These are phyloP conservation scores for Fusarium udum DNA, from an alignment of 2,329 filamentous ascomycete species.

Conservation along the genomic window DNA sequence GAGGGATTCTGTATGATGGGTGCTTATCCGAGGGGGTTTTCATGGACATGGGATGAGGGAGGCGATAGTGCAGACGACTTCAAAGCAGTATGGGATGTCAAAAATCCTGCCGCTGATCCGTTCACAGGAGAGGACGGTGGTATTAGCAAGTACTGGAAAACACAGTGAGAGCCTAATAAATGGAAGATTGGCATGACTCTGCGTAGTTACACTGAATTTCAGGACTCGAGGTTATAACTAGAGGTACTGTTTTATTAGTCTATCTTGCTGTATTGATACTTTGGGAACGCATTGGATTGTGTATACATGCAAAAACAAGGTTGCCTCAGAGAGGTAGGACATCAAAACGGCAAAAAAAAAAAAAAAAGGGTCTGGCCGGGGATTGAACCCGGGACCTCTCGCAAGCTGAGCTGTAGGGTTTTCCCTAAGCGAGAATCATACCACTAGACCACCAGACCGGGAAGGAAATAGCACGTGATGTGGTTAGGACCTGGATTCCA, in stretches of 20 bases:
- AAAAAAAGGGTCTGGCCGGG: constrained; percentile 54
- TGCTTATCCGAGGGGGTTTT: constrained; percentile 1
- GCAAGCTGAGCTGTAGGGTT: constrained; percentile 51
- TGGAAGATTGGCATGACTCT: rapidly evolving
- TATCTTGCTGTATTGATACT: rapidly evolving
- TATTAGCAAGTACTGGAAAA: constrained; percentile 1
- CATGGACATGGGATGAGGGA: constrained; percentile 20
- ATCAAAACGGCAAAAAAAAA: constrained; percentile 36
- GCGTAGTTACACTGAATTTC: rapidly evolving
- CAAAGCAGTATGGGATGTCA: neutral
- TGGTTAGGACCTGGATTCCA: rapidly evolving
- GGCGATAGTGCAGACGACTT: constrained; percentile 4
- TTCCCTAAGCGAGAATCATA: constrained; percentile 77
- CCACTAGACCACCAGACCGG: constrained; percentile 69
- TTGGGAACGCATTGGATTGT: rapidly evolving
- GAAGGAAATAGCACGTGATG: neutral
- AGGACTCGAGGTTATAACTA: rapidly evolving
- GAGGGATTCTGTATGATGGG: constrained; percentile 22
- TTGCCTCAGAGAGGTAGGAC: rapidly evolving
- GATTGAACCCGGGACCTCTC: constrained; percentile 59
- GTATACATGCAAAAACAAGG: neutral
- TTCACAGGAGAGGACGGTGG: neutral
- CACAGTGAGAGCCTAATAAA: rapidly evolving
- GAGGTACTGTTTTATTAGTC: rapidly evolving
- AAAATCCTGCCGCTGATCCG: neutral